Evolutionary conservation across 2,329 filamentous ascomycete species (phyloP).

Genomic region (Cercospora citrullina): DNA sequence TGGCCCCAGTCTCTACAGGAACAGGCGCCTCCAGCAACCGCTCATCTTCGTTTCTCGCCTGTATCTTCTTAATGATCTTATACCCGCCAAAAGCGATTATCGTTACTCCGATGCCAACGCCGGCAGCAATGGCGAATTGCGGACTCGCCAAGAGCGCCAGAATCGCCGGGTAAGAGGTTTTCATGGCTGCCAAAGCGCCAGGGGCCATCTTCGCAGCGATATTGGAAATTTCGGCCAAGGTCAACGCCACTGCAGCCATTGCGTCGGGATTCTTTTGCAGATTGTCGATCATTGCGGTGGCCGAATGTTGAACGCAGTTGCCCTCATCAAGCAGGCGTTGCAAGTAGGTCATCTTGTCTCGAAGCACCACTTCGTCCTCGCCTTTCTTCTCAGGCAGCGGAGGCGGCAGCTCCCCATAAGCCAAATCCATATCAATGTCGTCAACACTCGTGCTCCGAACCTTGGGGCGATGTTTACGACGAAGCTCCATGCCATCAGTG

Average conservation of each 20-base stretch:
- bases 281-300: constrained; percentile 76
- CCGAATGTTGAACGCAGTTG: constrained; percentile 83
- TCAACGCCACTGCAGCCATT: constrained; percentile 89
- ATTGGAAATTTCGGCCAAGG: constrained; percentile 85
- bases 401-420: constrained; percentile 80
- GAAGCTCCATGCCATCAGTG: constrained; percentile 41
- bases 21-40: constrained; percentile 17
- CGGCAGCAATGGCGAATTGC: constrained; percentile 90
- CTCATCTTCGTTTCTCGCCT: constrained; percentile 43
- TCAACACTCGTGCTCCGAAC: constrained; percentile 43
- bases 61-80: constrained; percentile 92
- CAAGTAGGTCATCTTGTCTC: constrained; percentile 67
- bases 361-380: constrained; percentile 28
- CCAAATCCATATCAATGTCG: constrained; percentile 84
- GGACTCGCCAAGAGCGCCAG: constrained; percentile 85
- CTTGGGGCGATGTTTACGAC: constrained; percentile 21
- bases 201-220: constrained; percentile 83
- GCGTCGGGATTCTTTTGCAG: constrained; percentile 82
- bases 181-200: constrained; percentile 71
- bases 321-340: constrained; percentile 81
- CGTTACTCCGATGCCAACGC: constrained; percentile 87
- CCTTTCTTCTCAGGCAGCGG: constrained; percentile 56
- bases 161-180: constrained; percentile 78
- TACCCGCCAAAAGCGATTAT: constrained; percentile 94
- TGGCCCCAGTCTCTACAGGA: constrained; percentile 25